A percentile compares a stretch with the other conserved stretches of the same genome.
Conservation (phyloP, 2,329 filamentous ascomycete species). For the Epichloe amarillans region DNA sequence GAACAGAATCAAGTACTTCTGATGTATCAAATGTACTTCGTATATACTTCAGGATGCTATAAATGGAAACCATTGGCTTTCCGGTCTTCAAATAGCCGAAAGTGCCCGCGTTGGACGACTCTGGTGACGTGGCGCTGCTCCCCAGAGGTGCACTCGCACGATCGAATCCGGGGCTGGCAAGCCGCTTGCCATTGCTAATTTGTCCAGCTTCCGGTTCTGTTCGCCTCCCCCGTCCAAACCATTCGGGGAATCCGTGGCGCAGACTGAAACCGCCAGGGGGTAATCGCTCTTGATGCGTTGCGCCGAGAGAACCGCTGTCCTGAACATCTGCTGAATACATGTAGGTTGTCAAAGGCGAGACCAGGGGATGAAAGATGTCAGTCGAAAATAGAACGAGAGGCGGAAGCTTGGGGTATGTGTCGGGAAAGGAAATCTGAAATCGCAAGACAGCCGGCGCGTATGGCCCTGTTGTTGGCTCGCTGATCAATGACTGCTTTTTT, state of each 20-base stretch:
- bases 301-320: slow-evolving; percentile 65
- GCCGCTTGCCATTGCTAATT: slow-evolving; percentile 28
- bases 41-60: slow-evolving; percentile 67
- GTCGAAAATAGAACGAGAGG: slow-evolving; percentile 80
- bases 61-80: slow-evolving; percentile 37
- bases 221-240: slow-evolving; percentile 55
- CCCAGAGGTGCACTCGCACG: slow-evolving; percentile 7
- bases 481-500: background rate
- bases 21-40: slow-evolving; percentile 70
- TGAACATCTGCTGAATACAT: slow-evolving; percentile 75
- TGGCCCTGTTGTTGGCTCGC: slow-evolving; percentile 47
- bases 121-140: slow-evolving; percentile 18
- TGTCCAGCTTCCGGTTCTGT: slow-evolving; percentile 26
- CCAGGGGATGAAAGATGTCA: slow-evolving; percentile 88
- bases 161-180: slow-evolving; percentile 14
- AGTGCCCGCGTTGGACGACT: slow-evolving; percentile 13
- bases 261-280: slow-evolving; percentile 90
- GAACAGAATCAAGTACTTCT: slow-evolving; percentile 61
- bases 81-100: slow-evolving; percentile 28
- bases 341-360: slow-evolving; percentile 88
- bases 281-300: slow-evolving; percentile 68
- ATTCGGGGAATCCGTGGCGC: slow-evolving; percentile 77
- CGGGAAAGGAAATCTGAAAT: slow-evolving; percentile 80
- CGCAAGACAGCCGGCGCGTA: slow-evolving; percentile 79
- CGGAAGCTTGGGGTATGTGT: slow-evolving; percentile 63